phyloP scores from a whole-genome alignment of 2,329 filamentous ascomycete species.

The Hypoxylon sp. region DNA sequence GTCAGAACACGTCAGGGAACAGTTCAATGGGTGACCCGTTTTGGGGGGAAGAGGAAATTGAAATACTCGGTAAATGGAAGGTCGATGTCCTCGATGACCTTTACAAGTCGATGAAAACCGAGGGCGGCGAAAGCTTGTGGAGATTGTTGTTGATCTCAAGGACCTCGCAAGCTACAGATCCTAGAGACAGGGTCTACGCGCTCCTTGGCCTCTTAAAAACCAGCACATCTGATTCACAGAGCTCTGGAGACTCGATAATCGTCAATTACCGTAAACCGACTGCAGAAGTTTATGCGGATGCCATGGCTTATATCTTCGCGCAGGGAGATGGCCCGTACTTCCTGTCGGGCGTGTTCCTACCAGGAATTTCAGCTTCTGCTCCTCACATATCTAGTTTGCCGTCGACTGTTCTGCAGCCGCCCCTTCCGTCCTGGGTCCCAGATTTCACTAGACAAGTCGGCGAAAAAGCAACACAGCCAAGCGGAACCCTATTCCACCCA shows the following conservation, averaged over 20 bases:
- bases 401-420: slow-evolving; percentile 7
- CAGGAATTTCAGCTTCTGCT: slow-evolving; percentile 16
- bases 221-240: not conserved
- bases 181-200: slow-evolving; percentile 28
- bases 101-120: slow-evolving; percentile 14
- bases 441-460: slow-evolving; percentile 20
- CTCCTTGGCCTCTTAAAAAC: slow-evolving; percentile 25
- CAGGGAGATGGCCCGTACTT: slow-evolving; percentile 26
- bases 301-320: slow-evolving; percentile 18
- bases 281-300: slow-evolving; percentile 21
- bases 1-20: not conserved
- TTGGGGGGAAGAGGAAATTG: slow-evolving; percentile 11
- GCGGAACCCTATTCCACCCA: slow-evolving; percentile 2
- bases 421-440: slow-evolving; percentile 27
- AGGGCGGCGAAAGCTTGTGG: slow-evolving; percentile 23
- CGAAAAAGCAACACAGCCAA: slow-evolving; percentile 14
- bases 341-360: slow-evolving; percentile 10
- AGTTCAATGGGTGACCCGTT: not conserved
- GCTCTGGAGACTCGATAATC: not conserved
- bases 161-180: slow-evolving; percentile 25
- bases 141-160: slow-evolving; percentile 22
- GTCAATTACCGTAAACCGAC: slow-evolving; percentile 21
- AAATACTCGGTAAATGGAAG: slow-evolving; percentile 1
- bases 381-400: slow-evolving; percentile 13
- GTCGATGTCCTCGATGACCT: slow-evolving; percentile 18